These are phyloP conservation scores for Astrocystis sublimbata DNA, from an alignment of 495 filamentous ascomycete species.

Conservation along the genomic window DNA sequence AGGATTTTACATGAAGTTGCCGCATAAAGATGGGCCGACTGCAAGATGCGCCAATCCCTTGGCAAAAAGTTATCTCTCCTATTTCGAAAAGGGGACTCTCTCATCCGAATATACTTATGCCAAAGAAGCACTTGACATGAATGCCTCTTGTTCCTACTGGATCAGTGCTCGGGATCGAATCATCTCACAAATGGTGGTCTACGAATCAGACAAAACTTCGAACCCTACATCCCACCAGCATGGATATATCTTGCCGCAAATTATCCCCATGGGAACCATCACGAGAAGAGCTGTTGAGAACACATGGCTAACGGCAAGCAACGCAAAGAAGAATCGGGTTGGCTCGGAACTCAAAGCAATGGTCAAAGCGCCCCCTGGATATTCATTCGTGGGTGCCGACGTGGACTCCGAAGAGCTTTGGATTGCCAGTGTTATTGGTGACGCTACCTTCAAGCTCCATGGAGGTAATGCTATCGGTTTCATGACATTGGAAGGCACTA, in stretches of 20 bases:
- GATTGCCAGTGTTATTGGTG: constrained; percentile 95
- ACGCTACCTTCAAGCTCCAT: constrained; percentile 90
- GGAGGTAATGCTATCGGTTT: constrained; percentile 97
- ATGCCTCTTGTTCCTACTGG: constrained; percentile 98
- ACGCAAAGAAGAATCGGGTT: constrained; percentile 92
- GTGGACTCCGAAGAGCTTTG: constrained; percentile 99
- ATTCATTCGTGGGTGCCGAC: constrained; percentile 93
- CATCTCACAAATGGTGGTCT: constrained; percentile 89
- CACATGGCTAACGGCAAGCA: constrained; percentile 97
- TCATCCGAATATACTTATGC: constrained; percentile 86
- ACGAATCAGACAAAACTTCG: constrained; percentile 60
- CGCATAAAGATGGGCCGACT: constrained; percentile 90
- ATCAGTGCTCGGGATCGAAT: constrained; percentile 93
- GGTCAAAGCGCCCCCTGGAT: constrained; percentile 87
- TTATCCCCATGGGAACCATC: constrained; percentile 98
- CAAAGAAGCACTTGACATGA: constrained; percentile 95
- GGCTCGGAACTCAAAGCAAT: constrained; percentile 97
- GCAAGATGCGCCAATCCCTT: constrained; percentile 82
- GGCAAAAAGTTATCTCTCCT: constrained; percentile 84
- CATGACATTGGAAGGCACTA: constrained; percentile 97
- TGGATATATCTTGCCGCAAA: constrained; percentile 94
- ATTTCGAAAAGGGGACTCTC: constrained; percentile 87
- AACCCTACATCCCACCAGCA: constrained; percentile 5
- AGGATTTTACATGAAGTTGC: constrained; percentile 84
- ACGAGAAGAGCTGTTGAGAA: constrained; percentile 97